Evolutionary conservation across 23 red algal species (phyloP), one percentile per base, ranked within the genome.

Genomic region (Gracilariopsis chorda): DNA sequence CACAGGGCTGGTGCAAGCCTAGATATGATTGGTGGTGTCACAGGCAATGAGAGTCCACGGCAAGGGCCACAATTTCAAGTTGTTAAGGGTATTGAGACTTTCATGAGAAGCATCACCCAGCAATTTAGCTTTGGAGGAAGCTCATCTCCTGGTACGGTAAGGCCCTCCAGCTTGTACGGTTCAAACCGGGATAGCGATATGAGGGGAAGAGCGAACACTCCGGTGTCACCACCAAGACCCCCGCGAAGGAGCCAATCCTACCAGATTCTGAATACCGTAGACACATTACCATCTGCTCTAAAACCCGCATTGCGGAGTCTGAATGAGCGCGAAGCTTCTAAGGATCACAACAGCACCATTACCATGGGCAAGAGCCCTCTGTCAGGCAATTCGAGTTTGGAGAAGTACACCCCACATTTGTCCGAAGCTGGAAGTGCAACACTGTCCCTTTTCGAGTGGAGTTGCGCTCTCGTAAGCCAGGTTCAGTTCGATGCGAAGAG

Each of bases 361-460:
- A n/a, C n/a, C n/a, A n/a, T n/a, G n/a, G n/a, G n/a, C n/a, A n/a
- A n/a, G n/a, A n/a, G n/a, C n/a, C n/a, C n/a, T n/a, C n/a, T n/a
- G n/a, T n/a, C n/a, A n/a, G n/a, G n/a, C n/a, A n/a, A n/a, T n/a
- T n/a, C n/a, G n/a, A n/a, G n/a, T n/a, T n/a, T n/a, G n/a, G n/a
- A n/a, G n/a, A n/a, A n/a, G n/a, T n/a, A n/a, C n/a, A n/a, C n/a
- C n/a, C n/a, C n/a, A n/a, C 61, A 35, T 47, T 7, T 39, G 0
- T 89, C 85, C 13, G 68, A 76, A 3, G 51, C 49, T 13, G 70
- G 70, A 11, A 70, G 65, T 39, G 68, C 85, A 47, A 69, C 70
- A 10, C 30, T 89, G 40, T 89, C 85, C 13, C 85, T 89, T 34
- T 77, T 62, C 49, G 85, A 89, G 43, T 89, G 85, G 85, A 89